These are phyloP conservation scores for Jamesozyma rosinii DNA, from an alignment of 805 yeast species.

Conservation along the genomic window DNA sequence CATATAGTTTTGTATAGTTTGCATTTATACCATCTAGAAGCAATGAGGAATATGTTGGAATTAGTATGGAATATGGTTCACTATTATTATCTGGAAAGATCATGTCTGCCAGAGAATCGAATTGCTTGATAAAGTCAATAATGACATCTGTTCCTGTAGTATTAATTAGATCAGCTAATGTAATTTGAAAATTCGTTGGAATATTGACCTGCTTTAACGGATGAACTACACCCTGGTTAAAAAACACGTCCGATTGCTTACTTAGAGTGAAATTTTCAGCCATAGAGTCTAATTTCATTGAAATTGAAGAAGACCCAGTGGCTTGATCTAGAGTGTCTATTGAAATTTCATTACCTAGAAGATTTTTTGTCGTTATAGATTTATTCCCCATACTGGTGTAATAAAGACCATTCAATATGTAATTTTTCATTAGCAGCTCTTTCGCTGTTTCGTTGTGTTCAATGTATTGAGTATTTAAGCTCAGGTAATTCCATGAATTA, in stretches of 20 bases:
- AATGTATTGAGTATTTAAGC: constrained; percentile 51
- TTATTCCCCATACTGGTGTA: constrained; percentile 51
- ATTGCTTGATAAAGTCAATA: constrained; percentile 37
- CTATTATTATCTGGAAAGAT: constrained; percentile 31
- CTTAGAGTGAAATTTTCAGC: constrained; percentile 16
- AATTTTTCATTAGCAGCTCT: constrained; percentile 43
- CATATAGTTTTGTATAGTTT: constrained; percentile 36
- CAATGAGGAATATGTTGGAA: constrained; percentile 59
- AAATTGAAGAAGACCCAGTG: constrained; percentile 1
- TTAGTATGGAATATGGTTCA: constrained; percentile 49
- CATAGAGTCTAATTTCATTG: constrained; percentile 14
- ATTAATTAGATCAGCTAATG: constrained; percentile 45
- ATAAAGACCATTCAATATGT: constrained; percentile 52
- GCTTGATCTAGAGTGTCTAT: constrained; percentile 2
- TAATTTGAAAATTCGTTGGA: constrained; percentile 48
- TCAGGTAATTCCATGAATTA: constrained; percentile 57
- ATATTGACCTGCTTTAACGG: constrained; percentile 48
- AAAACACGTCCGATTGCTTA: constrained; percentile 55
- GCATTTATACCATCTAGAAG: constrained; percentile 41
- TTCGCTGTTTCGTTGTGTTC: constrained; percentile 43
- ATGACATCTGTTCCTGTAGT: constrained; percentile 44
- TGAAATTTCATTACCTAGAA: constrained; percentile 17
- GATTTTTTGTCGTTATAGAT: constrained; percentile 23
- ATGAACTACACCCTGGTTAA: constrained; percentile 79
- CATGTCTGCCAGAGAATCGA: constrained; percentile 34